Percentiles rank a stretch among this genome's conserved stretches.
Evolutionary conservation across 805 yeast species (phyloP).

Genomic region (Candida suzukii): DNA sequence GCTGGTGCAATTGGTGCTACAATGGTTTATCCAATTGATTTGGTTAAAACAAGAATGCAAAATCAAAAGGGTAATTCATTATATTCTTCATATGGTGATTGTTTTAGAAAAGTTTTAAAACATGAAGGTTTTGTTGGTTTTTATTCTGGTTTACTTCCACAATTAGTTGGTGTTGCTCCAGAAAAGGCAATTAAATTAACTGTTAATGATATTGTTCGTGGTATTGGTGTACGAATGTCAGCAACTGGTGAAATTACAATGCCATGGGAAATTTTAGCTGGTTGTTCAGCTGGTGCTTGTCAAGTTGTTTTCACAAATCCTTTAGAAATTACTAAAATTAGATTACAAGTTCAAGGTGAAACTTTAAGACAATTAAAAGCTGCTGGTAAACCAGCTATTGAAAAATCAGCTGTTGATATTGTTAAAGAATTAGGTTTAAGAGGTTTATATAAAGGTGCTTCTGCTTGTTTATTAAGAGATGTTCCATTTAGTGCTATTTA

Average conservation of each 20-base stretch:
- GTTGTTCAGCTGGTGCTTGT: conserved; percentile 93
- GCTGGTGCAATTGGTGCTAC: conserved; percentile 99
- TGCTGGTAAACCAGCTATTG: conserved; percentile 22
- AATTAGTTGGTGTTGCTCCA: conserved; percentile 95
- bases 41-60: conserved; percentile 96
- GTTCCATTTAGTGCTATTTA: conserved; percentile 96
- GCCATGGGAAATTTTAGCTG: conserved; percentile 73
- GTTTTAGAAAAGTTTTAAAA: conserved; percentile 68
- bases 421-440: conserved; percentile 71
- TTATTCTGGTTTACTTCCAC: conserved; percentile 91
- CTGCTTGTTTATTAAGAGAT: conserved; percentile 88
- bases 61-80: conserved; percentile 72
- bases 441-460: conserved; percentile 87
- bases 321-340: conserved; percentile 87
- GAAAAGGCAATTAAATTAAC: conserved; percentile 96
- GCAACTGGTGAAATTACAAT: conserved; percentile 41
- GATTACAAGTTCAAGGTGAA: conserved; percentile 91
- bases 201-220: conserved; percentile 83
- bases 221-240: conserved; percentile 49
- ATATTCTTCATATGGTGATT: conserved; percentile 79
- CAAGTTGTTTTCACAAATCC: conserved; percentile 97
- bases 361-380: conserved; percentile 31
- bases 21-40: conserved; percentile 91
- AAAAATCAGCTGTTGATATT: conserved; percentile 59
- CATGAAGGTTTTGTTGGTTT: conserved; percentile 81